These are phyloP conservation scores for Lithospermum erythrorhizon DNA, from an alignment of 257 asterid genomes.

Conservation along the genomic window DNA sequence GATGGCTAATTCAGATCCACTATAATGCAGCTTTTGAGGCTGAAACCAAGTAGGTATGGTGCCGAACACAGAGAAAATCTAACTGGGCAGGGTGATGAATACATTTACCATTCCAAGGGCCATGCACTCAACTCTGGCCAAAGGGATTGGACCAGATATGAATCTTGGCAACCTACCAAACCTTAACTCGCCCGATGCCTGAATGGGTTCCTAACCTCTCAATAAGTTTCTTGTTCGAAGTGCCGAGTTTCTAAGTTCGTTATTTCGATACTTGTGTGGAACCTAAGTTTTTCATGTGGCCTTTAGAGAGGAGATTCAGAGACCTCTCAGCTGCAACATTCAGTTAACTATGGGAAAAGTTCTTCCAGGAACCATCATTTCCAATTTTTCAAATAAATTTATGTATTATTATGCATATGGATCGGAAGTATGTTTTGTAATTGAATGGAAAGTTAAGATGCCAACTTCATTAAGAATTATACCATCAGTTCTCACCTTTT, in stretches of 20 bases:
- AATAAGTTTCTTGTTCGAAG: conserved; percentile 25
- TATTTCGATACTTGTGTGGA: neutral
- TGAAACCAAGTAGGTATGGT: conserved; percentile 88
- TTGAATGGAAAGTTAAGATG: no score
- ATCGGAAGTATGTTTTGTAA: neutral
- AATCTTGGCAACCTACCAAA: conserved; percentile 82
- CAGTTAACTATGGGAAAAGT: neutral
- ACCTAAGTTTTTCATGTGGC: neutral
- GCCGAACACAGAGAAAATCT: conserved; percentile 86
- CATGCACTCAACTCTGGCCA: conserved; percentile 89
- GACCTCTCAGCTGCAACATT: neutral
- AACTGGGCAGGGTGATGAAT: conserved; percentile 95
- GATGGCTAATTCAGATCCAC: conserved; percentile 14
- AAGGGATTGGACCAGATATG: conserved; percentile 92
- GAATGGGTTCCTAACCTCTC: conserved; percentile 10
- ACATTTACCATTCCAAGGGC: conserved; percentile 94
- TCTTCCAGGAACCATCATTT: neutral
- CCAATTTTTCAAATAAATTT: neutral
- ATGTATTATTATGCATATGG: neutral
- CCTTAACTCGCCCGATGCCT: conserved; percentile 17
- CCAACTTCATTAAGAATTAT: no score
- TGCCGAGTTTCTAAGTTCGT: neutral
- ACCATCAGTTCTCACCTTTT: no score
- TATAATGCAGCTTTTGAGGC: conserved; percentile 61
- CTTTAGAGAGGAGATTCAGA: neutral